Evolutionary conservation across 2,329 filamentous ascomycete species (phyloP), one percentile per base, ranked within the genome.

Genomic region (Talaromyces amestolkiae): DNA sequence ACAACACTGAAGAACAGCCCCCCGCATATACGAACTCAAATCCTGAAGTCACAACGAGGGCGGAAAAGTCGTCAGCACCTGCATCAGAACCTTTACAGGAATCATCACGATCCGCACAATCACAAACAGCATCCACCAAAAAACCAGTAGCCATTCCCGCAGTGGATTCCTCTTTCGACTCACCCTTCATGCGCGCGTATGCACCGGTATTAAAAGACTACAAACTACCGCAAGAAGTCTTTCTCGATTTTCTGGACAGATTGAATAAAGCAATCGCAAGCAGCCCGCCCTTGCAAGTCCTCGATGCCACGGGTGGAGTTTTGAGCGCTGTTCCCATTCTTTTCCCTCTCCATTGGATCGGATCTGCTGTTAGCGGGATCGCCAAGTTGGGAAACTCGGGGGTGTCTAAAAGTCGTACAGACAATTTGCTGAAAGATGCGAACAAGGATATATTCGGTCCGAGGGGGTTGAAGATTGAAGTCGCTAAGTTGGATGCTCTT

Each of bases 271-370:
- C 68, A 11, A 68, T 72, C 37, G 53, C 65, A 10, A 70, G 63
- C 61, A 73, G 68, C 24, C 72, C 73, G 3, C 72, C 73, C 9
- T 67, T 75, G 41, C 68, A 73, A 56, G 70, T 71, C 0, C 69
- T 74, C 22, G 70, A 73, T 6, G 69, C 65, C 17, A 73, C 72
- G 15, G 72, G 73, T 1, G 71, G 69, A 13, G 69, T 74, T 3
- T 45, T 74, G 2, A 65, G 66, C 19, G 68, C 68, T 2, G 69
- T 75, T 5, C 72, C 73, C 2, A 69, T 72, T 13, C 58, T 72
- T 1, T 71, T 72, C 31, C 69, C 67, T 3, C 63, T 71, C 5
- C 71, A 65, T 43, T 73, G 71, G 67, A 66, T 74, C 24, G 73
- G 73, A 4, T 66, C 63, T 1, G 67, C 61, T 0, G 68, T 75